Evolutionary conservation across 495 filamentous ascomycete species (phyloP), one percentile per base, ranked within the genome.

Genomic region (Penicillium daleae): DNA sequence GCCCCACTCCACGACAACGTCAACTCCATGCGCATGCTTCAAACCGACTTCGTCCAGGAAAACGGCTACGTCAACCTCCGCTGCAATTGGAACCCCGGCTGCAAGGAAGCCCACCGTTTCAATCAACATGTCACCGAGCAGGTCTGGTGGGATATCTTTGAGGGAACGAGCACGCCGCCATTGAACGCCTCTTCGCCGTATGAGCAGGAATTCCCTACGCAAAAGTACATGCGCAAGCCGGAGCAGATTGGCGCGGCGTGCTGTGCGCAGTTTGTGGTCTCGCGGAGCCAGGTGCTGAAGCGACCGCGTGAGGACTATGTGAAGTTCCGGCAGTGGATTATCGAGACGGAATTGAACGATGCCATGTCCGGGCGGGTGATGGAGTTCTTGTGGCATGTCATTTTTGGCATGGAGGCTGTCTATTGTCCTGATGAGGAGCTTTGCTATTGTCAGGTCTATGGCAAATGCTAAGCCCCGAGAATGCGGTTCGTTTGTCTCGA

Each of bases 341-440:
- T 91, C 31, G 75, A 82, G 22, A 89, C 86, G 12, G 76, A 82
- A 22, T 70, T 83, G 54, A 78, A 76, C 29, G 87, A 92, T 70
- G 85, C 83, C 54, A 74, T 86, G 35, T 84, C 85, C 4, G 90
- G 90, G 0, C 80, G 90, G n/a, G 82, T 90, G 1, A 89, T 87
- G 84, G 90, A 92, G 74, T 92, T 90, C 68, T 67, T 89, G 19
- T 92, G 87, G 87, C 87, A 89, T 70, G 85, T 83, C 59, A 78
- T 92, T 32, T 92, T 92, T 61, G 79, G 79, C 39, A 78, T 71
- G 70, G 62, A 74, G 19, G 71, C 77, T 4, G 73, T 83, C 22
- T 82, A 82, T 59, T 83, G 81, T 63, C 81, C 81, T 22, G 71
- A 76, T 22, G 74, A 82, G 59, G 63, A 81, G 49, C 52, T 79